phyloP scores from a whole-genome alignment of 192 early-diverging fungal species.

The Dimargaris verticillata region DNA sequence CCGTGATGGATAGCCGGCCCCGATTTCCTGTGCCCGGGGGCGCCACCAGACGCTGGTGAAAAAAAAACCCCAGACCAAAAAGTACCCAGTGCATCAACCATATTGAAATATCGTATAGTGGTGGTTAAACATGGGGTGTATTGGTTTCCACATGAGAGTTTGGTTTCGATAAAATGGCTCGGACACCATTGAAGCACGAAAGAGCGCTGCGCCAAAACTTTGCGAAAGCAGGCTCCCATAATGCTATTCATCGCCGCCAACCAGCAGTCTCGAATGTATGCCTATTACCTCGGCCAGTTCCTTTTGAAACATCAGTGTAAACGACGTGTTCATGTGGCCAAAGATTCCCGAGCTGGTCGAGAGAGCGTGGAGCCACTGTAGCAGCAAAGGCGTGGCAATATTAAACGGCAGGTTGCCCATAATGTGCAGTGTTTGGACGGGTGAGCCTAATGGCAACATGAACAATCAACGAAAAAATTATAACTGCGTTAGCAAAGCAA shows the following conservation, averaged over 20 bases:
- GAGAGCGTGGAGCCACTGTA: slow-evolving; percentile 54
- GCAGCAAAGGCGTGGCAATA: slow-evolving; percentile 48
- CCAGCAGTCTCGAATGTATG: neutral
- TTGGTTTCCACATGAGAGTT: too few species aligned
- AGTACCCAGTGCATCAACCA: too few species aligned
- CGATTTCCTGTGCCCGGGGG: slow-evolving; percentile 27
- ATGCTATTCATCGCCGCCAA: too few species aligned
- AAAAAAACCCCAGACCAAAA: too few species aligned
- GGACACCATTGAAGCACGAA: too few species aligned
- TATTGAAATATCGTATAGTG: too few species aligned
- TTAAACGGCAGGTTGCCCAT: slow-evolving; percentile 72
- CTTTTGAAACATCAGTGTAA: slow-evolving; percentile 76
- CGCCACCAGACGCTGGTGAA: slow-evolving; percentile 36
- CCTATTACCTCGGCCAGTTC: slow-evolving; percentile 43
- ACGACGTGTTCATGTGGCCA: slow-evolving; percentile 25
- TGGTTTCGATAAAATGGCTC: too few species aligned
- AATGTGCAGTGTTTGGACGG: slow-evolving; percentile 33
- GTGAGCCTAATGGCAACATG: neutral
- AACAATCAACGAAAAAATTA: too few species aligned
- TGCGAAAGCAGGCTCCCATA: too few species aligned
- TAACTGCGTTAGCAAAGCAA: too few species aligned
- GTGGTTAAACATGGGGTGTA: too few species aligned
- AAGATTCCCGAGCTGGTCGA: slow-evolving; percentile 41
- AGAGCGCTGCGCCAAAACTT: too few species aligned
- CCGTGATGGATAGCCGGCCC: slow-evolving; percentile 50